Evolutionary conservation across 331 rosid species (phyloP).

Genomic region (Pyracantha coccinea): DNA sequence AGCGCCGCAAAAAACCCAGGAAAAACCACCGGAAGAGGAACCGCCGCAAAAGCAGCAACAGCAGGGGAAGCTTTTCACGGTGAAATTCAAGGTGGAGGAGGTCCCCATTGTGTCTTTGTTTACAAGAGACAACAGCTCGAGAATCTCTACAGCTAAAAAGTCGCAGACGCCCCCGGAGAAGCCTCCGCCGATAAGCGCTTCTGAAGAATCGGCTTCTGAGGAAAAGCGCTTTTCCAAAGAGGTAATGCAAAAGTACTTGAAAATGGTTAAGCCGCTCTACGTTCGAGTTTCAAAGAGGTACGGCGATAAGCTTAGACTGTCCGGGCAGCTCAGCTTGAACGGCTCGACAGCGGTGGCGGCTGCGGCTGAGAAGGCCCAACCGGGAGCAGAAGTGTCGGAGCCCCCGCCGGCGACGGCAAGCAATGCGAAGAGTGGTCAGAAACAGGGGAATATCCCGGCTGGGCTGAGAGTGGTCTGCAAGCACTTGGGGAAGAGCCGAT

Average conservation of each 20-base stretch:
- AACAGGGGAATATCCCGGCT: conserved; percentile 49
- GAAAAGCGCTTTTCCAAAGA: conserved; percentile 86
- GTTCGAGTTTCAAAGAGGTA: conserved; percentile 69
- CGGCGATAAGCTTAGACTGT: conserved; percentile 54
- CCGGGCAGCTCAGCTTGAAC: conserved; percentile 37
- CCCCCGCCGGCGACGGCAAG: conserved; percentile 2
- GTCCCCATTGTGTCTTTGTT: conserved; percentile 79
- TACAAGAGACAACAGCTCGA: conserved; percentile 72
- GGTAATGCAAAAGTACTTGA: conserved; percentile 69
- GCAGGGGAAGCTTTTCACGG: conserved; percentile 44
- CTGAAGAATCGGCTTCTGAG: conserved; percentile 39
- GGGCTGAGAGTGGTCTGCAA: conserved; percentile 77
- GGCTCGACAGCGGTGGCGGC: background rate
- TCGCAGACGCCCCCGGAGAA: conserved; percentile 17
- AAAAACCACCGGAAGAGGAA: background rate
- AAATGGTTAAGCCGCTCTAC: conserved; percentile 89
- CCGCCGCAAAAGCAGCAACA: conserved; percentile 5
- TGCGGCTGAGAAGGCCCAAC: background rate
- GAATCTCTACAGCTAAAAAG: conserved; percentile 22
- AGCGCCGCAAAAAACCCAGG: conserved; percentile 1
- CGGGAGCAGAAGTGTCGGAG: conserved; percentile 22
- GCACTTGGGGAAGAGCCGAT: conserved; percentile 93
- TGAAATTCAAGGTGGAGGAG: conserved; percentile 78
- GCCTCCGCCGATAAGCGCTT: background rate
- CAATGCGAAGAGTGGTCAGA: conserved; percentile 23